Percentiles rank a stretch among this genome's conserved stretches.
These are phyloP conservation scores for Colletotrichum liriopes DNA, from an alignment of 2,329 filamentous ascomycete species.

Conservation along the genomic window DNA sequence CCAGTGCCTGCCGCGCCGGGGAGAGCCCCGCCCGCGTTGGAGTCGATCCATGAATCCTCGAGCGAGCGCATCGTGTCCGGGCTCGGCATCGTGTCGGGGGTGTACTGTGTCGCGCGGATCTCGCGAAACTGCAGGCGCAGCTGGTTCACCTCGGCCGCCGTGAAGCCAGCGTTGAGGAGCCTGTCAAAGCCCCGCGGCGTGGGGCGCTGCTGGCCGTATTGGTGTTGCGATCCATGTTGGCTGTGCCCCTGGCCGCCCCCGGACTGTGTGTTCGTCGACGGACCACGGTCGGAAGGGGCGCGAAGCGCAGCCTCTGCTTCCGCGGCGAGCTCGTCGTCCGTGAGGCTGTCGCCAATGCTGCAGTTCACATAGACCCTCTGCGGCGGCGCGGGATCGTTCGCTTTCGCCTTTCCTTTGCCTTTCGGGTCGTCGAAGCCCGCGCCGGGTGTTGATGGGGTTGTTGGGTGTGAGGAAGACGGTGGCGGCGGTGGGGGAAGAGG, in stretches of 20 bases:
- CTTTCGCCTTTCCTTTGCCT: conserved; percentile 79
- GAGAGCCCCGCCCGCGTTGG: conserved; percentile 61
- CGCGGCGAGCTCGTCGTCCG: conserved; percentile 76
- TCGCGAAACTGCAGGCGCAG: conserved; percentile 91
- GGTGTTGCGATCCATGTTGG: conserved; percentile 20
- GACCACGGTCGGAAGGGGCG: conserved; percentile 27
- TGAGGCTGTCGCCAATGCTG: conserved; percentile 85
- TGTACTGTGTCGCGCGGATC: conserved; percentile 86
- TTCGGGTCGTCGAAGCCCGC: conserved; percentile 45
- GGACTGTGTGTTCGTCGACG: conserved; percentile 31
- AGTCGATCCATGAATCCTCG: conserved; percentile 94
- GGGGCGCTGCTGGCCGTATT: conserved; percentile 2
- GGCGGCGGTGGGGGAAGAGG: conserved; percentile 71
- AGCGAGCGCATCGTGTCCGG: conserved; percentile 82
- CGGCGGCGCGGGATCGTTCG: conserved; percentile 60
- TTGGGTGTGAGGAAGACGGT: conserved; percentile 64
- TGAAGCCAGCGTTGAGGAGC: conserved; percentile 86
- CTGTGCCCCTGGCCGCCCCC: conserved; percentile 13
- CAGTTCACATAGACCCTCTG: conserved; percentile 90
- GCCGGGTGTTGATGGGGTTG: conserved; percentile 48
- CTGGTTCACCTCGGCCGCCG: conserved; percentile 84
- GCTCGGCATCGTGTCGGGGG: conserved; percentile 90
- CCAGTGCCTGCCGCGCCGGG: conserved; percentile 47
- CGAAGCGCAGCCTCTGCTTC: conserved; percentile 70
- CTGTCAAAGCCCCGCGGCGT: conserved; percentile 85